Evolutionary conservation across 805 yeast genomes (phyloP).

Genomic region (Pichia ethanolica): DNA sequence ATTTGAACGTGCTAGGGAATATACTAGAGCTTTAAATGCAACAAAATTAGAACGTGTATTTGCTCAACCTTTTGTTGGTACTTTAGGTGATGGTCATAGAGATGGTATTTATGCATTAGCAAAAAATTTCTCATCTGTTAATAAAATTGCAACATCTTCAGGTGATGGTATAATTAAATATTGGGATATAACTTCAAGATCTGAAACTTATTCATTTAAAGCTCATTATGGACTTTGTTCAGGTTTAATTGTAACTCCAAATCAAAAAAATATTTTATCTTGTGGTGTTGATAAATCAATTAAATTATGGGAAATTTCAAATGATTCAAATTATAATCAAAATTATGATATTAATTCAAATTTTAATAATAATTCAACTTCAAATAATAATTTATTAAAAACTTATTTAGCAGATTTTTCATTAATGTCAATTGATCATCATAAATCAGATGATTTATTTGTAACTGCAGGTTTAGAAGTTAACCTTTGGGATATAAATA

Average conservation of each 20-base stretch:
- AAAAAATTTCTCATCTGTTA: constrained; percentile 61
- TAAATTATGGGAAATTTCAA: constrained; percentile 77
- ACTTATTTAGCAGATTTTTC: constrained; percentile 81
- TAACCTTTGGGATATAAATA: constrained; percentile 83
- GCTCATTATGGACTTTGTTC: constrained; percentile 89
- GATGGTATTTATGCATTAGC: constrained; percentile 91
- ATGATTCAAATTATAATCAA: constrained; percentile 27
- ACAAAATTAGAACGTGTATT: constrained; percentile 94
- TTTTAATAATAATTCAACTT: constrained; percentile 22
- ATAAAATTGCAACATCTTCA: constrained; percentile 80
- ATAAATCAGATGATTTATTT: constrained; percentile 61
- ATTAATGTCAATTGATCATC: constrained; percentile 82
- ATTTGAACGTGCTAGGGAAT: constrained; percentile 94
- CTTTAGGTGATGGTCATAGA: constrained; percentile 87
- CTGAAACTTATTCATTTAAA: constrained; percentile 66
- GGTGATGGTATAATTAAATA: constrained; percentile 94
- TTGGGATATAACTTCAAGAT: constrained; percentile 82
- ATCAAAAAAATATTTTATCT: constrained; percentile 43
- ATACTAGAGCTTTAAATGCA: constrained; percentile 89
- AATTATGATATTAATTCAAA: constrained; percentile 17
- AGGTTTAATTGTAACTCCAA: constrained; percentile 73
- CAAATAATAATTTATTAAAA: constrained; percentile 53
- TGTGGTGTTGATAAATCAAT: constrained; percentile 89
- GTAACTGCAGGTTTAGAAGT: constrained; percentile 90
- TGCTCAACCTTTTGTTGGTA: constrained; percentile 96